Evolutionary conservation across 2,329 filamentous ascomycete genomes (phyloP).

Genomic region (Botrytis hyacinthi): DNA sequence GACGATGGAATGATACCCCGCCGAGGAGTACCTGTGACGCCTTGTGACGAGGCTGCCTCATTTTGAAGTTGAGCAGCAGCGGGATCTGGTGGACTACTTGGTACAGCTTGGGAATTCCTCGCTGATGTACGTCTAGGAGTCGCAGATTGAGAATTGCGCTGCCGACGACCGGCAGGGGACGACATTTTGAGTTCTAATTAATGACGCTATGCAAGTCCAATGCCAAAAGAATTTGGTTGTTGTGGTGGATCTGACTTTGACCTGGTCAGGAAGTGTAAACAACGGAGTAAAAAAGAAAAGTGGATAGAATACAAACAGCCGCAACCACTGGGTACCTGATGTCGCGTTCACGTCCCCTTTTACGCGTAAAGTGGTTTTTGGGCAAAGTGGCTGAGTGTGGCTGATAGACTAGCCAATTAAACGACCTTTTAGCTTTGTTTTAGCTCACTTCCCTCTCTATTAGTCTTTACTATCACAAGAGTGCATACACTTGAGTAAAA

Average conservation of each 20-base stretch:
- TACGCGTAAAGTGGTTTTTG: slow-evolving; percentile 21
- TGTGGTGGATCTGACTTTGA: slow-evolving; percentile 15
- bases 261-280: not conserved
- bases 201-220: not conserved
- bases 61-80: slow-evolving; percentile 39
- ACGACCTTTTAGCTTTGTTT: not conserved
- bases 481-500: not conserved
- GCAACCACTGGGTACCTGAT: not conserved
- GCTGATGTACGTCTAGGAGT: slow-evolving; percentile 58
- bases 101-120: slow-evolving; percentile 55
- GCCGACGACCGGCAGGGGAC: slow-evolving; percentile 57
- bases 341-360: not conserved
- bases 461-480: not conserved
- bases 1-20: slow-evolving; percentile 63
- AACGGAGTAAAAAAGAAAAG: slow-evolving; percentile 13
- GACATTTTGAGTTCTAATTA: slow-evolving; percentile 51
- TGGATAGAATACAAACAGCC: slow-evolving; percentile 6
- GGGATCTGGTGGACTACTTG: slow-evolving; percentile 46
- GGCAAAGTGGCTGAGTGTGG: not conserved
- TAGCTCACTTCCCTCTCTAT: not conserved
- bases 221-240: slow-evolving; percentile 11
- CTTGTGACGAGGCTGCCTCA: slow-evolving; percentile 39
- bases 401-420: not conserved
- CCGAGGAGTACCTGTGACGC: slow-evolving; percentile 45
- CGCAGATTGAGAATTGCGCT: slow-evolving; percentile 53